Evolutionary conservation across 2,329 filamentous ascomycete species (phyloP), one percentile per base, ranked within the genome.

Genomic region (Leptodontidium sp.): DNA sequence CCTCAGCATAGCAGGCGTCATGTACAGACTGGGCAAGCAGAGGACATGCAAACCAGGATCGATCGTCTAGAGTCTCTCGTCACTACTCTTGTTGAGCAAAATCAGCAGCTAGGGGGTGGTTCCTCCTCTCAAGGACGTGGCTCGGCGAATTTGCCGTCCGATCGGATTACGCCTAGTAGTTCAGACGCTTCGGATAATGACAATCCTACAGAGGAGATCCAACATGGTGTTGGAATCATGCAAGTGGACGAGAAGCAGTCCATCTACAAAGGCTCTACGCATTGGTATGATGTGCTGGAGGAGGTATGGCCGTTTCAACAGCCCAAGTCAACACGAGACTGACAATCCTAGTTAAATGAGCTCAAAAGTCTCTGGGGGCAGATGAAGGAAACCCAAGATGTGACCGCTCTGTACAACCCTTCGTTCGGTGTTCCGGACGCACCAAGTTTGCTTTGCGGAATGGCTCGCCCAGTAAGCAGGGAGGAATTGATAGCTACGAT

Each of bases 21-120:
- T 12, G 43, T 73, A 91, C 93, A 93, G 97, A 69, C 82, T 97
- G 72, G 94, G 92, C 45, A 81, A 97, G 77, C 97, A 97, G 94
- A 94, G 93, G 78, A 93, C 91, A 79, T 93, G 93, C 78, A 79
- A 65, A 62, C 72, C 40, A 75, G 78, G 40, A 77, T 80, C 45
- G 74, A 79, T 61, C 75, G 76, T 1, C 72, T 80, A 24, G 78
- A 78, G 29, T 68, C 65, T 50, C 75, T 80, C 21, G 77, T 79
- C 7, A 77, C 74, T 82, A 86, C 83, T 14, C 82, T 86, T 71
- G 84, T 86, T 50, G 83, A 85, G 35, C 86, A 87, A 45, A 62
- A 62, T 2, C 40, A 70, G 85, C 85, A 59, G 85, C 86, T 21
- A 82, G 50, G 50, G 32, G 61, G 57, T 9, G 55, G 45, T 40